Evolutionary conservation across 805 yeast genomes (phyloP), one percentile per base, ranked within the genome.

Genomic region (Lipomyces spencermartinsiae): DNA sequence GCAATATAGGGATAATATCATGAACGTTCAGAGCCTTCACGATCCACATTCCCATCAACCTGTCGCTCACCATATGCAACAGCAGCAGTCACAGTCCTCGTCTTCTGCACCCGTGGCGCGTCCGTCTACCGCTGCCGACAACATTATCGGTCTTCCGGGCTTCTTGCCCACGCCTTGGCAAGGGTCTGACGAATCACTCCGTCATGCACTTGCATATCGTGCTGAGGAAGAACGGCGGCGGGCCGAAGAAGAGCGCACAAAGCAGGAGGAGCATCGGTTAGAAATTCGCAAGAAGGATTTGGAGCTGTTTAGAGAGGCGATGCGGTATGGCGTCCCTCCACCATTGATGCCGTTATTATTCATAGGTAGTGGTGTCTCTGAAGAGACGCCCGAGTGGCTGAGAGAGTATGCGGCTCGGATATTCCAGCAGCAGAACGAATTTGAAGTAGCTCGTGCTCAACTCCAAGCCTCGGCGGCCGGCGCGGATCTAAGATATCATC

Each of bases 241-340:
- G 9, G 77, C 85, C 1, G 91, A 90, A 74, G 92, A 89, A 73
- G 97, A 91, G 75, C 82, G 83, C 57, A 89, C 97, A 1, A 88
- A 88, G 73, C 97, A 91, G 76, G 92, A 88, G 66, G 87, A 83
- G 71, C 87, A 89, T 74, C 84, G 81, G 61, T 79, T 87, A 22
- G 94, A 91, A 75, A 79, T 83, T 34, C 81, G 88, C 8, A 82
- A 83, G 55, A 83, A 83, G 67, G 84, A 89, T 29, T 76, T 88
- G 33, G 87, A 87, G 63, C 80, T 91, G 31, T 72, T 91, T 63
- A 85, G 85, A 66, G 79, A 81, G 14, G 91, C 93, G 0, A 73
- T 84, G 1, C 80, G 80, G 35, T 83, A 87, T 8, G 87, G 87
- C 19, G 78, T 91, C 1, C 93, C 95, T 0, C 79, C 86, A 0